Evolutionary conservation across 495 filamentous ascomycete species (phyloP), one percentile per base, ranked within the genome.

Genomic region (Astrocystis sublimbata): DNA sequence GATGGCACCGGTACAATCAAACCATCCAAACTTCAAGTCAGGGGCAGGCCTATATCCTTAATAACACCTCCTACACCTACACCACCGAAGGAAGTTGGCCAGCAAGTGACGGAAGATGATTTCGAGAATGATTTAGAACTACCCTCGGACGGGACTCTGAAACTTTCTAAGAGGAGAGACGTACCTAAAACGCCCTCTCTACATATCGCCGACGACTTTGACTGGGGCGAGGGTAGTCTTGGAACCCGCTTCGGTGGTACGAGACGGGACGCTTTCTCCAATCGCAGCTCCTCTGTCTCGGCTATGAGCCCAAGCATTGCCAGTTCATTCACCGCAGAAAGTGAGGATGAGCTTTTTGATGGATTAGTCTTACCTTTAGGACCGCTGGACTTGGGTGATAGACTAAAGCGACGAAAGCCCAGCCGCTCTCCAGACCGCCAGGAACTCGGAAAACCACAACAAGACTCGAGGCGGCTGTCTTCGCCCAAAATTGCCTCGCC

Each of bases 161-260:
- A 79, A 65, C 79, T 93, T 38, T 83, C 86, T 26, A 77, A 78
- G 46, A 81, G 77, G 33, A 84, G 83, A 69, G 84, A 87, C 24
- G 79, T 80, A 21, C 79, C 86, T 3, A 83, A 80, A 63, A 85
- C 81, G 15, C 82, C 85, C 12, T 73, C 75, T 4, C 78, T 83
- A 30, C 83, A 77, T 51, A 75, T 78, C 7, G 76, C 89, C 52
- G 92, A 93, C 36, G 93, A 96, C 59, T 85, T 96, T 60, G 91
- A 97, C 70, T 97, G 93, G 92, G 88, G 90, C 33, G 94, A 98
- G 75, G 92, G 92, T 30, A 96, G 91, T 73, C 81, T 96, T 36
- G 92, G 92, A 28, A 93, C 92, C 46, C 83, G 93, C 54, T 89
- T 92, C 75, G 94, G 89, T 46, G 93, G 92, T 45, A 94, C 92